Evolutionary conservation across 768 basidiomycete genomes (phyloP).

Genomic region (Podaxis pistillaris): DNA sequence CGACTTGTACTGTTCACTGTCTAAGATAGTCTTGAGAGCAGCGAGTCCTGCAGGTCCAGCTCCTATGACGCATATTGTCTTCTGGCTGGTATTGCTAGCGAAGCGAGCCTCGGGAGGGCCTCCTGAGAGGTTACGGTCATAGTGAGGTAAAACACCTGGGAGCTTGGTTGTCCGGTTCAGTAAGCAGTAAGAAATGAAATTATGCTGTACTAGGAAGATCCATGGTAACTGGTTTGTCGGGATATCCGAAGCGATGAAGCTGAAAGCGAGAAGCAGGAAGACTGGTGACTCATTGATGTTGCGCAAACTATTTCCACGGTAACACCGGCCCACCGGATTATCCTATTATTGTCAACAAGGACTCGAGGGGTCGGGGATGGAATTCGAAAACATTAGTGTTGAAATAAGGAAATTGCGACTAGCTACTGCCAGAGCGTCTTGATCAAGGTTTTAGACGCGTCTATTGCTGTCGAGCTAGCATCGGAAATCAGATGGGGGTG

Average conservation of each 20-base stretch:
- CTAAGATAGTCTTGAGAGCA: conserved; percentile 61
- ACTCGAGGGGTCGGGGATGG: too few relatives aligned
- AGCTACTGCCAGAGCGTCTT: too few relatives aligned
- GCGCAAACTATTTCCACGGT: too few relatives aligned
- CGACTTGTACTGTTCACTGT: conserved; percentile 52
- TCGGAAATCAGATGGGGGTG: too few relatives aligned
- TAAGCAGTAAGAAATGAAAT: not conserved
- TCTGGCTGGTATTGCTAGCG: conserved; percentile 9
- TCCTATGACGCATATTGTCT: conserved; percentile 67
- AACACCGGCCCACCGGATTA: too few relatives aligned
- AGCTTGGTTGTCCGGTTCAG: not conserved
- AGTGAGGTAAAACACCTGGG: conserved; percentile 3
- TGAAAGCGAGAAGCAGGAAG: too few relatives aligned
- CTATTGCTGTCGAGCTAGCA: too few relatives aligned
- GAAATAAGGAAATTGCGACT: too few relatives aligned
- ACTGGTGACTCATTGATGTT: too few relatives aligned
- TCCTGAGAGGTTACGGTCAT: not conserved
- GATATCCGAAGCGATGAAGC: not conserved
- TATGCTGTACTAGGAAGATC: conserved; percentile 7
- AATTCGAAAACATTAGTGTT: too few relatives aligned
- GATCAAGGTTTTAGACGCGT: too few relatives aligned
- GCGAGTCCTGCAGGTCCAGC: conserved; percentile 77
- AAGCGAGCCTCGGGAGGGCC: not conserved
- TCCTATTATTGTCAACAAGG: too few relatives aligned
- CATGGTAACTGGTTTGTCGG: not conserved